A percentile compares a stretch with the other conserved stretches of the same genome.
Evolutionary conservation across 192 early-diverging fungal genomes (phyloP).

Genomic region (Coemansia sp.): DNA sequence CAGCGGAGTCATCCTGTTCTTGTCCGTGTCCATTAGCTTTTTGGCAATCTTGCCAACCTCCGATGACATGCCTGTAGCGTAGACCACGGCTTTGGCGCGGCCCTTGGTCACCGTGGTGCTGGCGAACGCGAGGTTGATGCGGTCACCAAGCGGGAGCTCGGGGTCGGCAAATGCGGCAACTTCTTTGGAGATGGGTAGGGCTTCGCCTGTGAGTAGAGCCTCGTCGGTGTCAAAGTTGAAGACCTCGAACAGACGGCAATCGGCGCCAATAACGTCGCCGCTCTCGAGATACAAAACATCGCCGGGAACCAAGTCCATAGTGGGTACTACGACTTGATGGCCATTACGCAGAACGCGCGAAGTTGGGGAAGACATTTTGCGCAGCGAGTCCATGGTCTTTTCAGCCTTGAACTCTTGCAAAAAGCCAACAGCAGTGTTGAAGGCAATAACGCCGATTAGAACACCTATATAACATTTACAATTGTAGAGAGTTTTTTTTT

Average conservation of each 20-base stretch:
- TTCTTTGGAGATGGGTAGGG: constrained; percentile 77
- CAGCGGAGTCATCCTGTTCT: constrained; percentile 62
- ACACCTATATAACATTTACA: constrained; percentile 54
- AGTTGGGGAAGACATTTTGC: constrained; percentile 85
- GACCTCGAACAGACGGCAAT: constrained; percentile 79
- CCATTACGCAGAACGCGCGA: constrained; percentile 86
- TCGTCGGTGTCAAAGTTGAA: constrained; percentile 93
- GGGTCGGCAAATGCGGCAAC: constrained; percentile 65
- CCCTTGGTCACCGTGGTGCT: constrained; percentile 88
- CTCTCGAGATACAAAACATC: constrained; percentile 91
- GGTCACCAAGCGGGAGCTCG: constrained; percentile 81
- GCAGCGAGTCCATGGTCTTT: constrained; percentile 91
- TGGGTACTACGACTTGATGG: constrained; percentile 68
- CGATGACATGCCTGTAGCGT: constrained; percentile 79
- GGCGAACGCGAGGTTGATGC: constrained; percentile 89
- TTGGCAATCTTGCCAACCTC: constrained; percentile 93
- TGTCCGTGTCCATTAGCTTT: constrained; percentile 65
- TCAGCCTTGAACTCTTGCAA: constrained; percentile 95
- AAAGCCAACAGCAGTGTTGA: constrained; percentile 93
- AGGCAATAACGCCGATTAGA: constrained; percentile 78
- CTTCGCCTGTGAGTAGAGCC: constrained; percentile 91
- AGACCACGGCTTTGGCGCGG: constrained; percentile 87
- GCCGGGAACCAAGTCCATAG: constrained; percentile 81
- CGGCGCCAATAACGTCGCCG: constrained; percentile 93
- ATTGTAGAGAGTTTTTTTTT: neutral